Conservation (phyloP, 1,139 yeast genomes). For the Candida buenavistaensis region DNA sequence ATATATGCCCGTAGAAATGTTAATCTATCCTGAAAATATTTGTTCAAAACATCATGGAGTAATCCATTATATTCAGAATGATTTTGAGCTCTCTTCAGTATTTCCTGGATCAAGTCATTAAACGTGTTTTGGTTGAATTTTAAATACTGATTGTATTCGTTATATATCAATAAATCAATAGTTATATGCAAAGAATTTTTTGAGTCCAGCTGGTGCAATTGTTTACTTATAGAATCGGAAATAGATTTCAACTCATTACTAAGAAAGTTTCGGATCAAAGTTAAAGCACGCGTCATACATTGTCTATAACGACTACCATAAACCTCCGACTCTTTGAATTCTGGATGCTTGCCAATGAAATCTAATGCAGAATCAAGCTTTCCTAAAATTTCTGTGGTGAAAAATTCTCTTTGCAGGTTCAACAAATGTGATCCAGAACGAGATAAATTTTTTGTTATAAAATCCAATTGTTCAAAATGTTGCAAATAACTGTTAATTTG, state of each 20-base stretch:
- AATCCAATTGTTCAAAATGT: constrained; percentile 70
- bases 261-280: constrained; percentile 70
- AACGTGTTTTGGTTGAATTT: constrained; percentile 23
- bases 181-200: constrained; percentile 15
- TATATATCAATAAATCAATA: constrained; percentile 45
- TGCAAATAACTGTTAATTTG: constrained; percentile 55
- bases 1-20: constrained; percentile 45
- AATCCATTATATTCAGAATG: constrained; percentile 67
- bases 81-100: constrained; percentile 47
- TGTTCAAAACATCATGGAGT: constrained; percentile 60
- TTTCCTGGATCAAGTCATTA: constrained; percentile 45
- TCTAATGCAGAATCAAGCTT: constrained; percentile 57
- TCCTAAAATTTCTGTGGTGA: constrained; percentile 39
- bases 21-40: constrained; percentile 60
- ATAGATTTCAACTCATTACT: constrained; percentile 46
- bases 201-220: constrained; percentile 34
- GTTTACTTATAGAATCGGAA: constrained; percentile 35
- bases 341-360: constrained; percentile 37
- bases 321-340: constrained; percentile 68
- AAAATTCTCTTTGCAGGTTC: constrained; percentile 16
- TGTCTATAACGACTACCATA: constrained; percentile 77
- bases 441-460: constrained; percentile 66
- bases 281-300: constrained; percentile 80
- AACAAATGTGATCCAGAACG: constrained; percentile 71
- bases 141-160: constrained; percentile 45